These are phyloP conservation scores for Cryphonectria radicalis DNA, from an alignment of 2,329 filamentous ascomycete species.

Conservation along the genomic window DNA sequence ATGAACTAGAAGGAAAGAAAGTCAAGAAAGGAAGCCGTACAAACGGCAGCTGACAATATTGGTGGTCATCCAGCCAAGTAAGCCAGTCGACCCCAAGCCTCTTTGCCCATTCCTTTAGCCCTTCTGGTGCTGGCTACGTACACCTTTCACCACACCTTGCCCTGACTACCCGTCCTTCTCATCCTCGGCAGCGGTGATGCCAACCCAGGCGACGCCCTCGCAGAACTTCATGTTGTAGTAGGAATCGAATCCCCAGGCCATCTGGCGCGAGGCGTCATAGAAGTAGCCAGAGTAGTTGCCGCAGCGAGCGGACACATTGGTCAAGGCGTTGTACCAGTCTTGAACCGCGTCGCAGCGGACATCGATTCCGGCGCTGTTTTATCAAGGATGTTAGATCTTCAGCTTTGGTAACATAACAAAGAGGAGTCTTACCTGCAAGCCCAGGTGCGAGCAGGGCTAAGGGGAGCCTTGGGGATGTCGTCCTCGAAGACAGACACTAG, in stretches of 20 bases:
- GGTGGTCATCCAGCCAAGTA: too few relatives aligned
- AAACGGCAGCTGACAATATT: too few relatives aligned
- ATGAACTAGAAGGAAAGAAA: background rate
- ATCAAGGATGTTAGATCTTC: background rate
- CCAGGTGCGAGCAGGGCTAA: background rate
- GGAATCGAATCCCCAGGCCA: conserved; percentile 9
- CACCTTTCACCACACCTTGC: background rate
- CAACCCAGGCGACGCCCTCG: background rate
- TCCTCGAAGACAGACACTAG: conserved; percentile 5
- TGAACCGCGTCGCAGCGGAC: background rate
- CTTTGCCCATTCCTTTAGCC: background rate
- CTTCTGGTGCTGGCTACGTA: background rate
- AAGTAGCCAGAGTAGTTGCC: background rate
- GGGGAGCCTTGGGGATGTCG: background rate
- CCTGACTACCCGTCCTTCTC: background rate
- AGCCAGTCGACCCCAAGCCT: background rate
- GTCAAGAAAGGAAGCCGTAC: background rate
- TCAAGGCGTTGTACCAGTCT: conserved; percentile 15
- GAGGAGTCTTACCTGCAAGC: background rate
- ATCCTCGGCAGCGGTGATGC: background rate
- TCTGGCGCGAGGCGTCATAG: conserved; percentile 10
- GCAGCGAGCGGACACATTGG: conserved; percentile 9
- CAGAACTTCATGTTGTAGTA: background rate
- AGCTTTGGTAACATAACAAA: background rate
- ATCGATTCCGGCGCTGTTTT: background rate